Base-by-base conservation (phyloP, 1,284 basidiomycete species). In the Afroboletus lepidellus region DNA sequence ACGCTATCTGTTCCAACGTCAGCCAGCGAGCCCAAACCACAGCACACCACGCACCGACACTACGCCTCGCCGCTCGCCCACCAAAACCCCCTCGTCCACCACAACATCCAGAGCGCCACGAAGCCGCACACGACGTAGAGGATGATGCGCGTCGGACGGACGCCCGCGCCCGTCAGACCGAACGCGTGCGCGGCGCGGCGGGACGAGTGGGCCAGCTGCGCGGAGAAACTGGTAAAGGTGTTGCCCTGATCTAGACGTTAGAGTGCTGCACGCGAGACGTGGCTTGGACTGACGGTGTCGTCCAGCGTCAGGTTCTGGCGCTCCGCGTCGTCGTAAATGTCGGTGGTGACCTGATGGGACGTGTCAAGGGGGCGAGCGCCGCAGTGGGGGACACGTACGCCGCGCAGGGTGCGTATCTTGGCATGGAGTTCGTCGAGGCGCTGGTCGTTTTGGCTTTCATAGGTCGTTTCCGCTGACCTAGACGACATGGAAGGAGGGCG, bases 381-480 rank as follows among this genome's bases (percentile, higher is more conserved):
- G 23, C 30, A 16, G 51, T 60, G 33, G n/a, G 27, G 24, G 9
- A 33, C 33, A 69, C 80, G 60, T 69, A 91, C 90, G 13, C 86
- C 85, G 57, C 89, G 81, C 41, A 92, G 65, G 24, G 85, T 85
- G 39, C 88, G 79, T 46, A 92, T 80, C 67, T 92, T 92, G 9
- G 86, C 81, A 64, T 91, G 89, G 2, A 92, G 73, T 43, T 89
- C 84, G 51, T 92, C 88, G n/a, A 92, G 75, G 39, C 81, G 75
- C 59, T 89, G 81, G 73, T 92, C 87, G 65, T 92, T 92, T 65
- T 92, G 89, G 5, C 77, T 65, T 68, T 91, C 88, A 56, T 92
- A 92, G 2, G 84, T 85, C 53, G 87, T 81, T 69, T 90, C 85
- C 46, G 75, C 66, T 53, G 62, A 58, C 51, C 57, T 65, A 12